Conservation (phyloP, 2,329 filamentous ascomycete species). For the Colletotrichum horii region DNA sequence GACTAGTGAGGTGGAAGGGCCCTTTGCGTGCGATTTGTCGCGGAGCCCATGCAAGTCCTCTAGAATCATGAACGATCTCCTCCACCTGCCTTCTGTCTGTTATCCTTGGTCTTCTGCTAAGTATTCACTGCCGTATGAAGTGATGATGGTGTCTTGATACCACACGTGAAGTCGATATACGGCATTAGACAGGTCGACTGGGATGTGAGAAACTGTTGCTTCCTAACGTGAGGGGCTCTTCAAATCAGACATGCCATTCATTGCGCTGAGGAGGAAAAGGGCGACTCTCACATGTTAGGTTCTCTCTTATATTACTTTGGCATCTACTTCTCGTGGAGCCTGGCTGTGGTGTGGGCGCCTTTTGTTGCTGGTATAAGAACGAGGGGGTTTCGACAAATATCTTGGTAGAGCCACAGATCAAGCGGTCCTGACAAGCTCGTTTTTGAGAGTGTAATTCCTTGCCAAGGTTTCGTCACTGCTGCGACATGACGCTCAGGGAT, state of each 20-base stretch:
- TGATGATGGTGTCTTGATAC: neutral
- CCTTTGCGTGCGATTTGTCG: no score
- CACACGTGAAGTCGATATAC: neutral
- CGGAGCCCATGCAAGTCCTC: no score
- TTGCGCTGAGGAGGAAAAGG: neutral
- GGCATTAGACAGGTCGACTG: accelerated
- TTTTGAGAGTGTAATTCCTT: neutral
- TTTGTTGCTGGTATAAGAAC: neutral
- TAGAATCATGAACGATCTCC: no score
- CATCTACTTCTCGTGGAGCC: neutral
- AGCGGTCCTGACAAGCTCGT: accelerated
- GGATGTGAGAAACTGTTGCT: neutral
- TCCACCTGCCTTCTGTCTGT: no score
- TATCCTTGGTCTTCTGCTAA: no score
- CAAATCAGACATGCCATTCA: neutral
- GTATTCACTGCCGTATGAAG: no score
- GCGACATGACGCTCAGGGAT: accelerated
- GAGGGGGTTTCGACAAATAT: accelerated
- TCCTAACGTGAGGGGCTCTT: accelerated
- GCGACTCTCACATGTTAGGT: accelerated
- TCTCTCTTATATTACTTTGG: neutral
- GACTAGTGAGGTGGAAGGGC: neutral
- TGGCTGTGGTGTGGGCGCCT: no score
- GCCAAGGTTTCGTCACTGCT: neutral
- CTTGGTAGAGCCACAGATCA: accelerated